A percentile compares a stretch with the other conserved stretches of the same genome.
Conservation (phyloP, 2,329 filamentous ascomycete species). For the Colletotrichum tabaci region DNA sequence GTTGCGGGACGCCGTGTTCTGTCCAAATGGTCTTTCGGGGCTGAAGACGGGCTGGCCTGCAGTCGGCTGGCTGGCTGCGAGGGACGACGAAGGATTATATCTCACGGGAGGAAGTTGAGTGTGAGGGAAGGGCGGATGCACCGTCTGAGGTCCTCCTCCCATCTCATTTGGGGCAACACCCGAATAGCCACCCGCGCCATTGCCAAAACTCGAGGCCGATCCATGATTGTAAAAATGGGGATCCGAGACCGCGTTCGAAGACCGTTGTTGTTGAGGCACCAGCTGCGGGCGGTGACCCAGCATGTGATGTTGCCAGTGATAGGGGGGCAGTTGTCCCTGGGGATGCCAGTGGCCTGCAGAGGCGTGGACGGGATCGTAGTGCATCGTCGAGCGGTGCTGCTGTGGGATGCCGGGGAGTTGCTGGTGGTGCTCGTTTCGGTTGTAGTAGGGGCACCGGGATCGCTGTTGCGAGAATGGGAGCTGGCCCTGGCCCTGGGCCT, state of each 20-base stretch:
- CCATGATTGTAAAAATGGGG: slow-evolving; percentile 24
- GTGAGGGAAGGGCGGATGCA: slow-evolving; percentile 17
- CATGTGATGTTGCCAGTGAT: slow-evolving; percentile 31
- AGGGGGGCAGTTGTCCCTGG: slow-evolving; percentile 8
- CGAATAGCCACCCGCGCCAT: slow-evolving; percentile 14
- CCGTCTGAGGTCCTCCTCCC: neutral
- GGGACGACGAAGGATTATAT: slow-evolving; percentile 8
- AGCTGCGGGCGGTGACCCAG: slow-evolving; percentile 16
- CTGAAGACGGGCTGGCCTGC: slow-evolving; percentile 16
- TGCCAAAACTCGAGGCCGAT: slow-evolving; percentile 12
- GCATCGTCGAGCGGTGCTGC: slow-evolving; percentile 36
- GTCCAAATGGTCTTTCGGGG: slow-evolving; percentile 22
- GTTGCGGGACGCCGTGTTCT: slow-evolving; percentile 2
- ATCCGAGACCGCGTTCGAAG: slow-evolving; percentile 25
- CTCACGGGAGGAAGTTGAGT: slow-evolving; percentile 22
- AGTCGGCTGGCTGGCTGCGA: slow-evolving; percentile 10
- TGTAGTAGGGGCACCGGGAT: slow-evolving; percentile 32
- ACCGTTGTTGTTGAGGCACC: slow-evolving; percentile 26
- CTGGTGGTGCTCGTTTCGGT: slow-evolving; percentile 13
- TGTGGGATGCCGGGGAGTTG: slow-evolving; percentile 10
- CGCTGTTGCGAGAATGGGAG: slow-evolving; percentile 26
- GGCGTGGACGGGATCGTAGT: slow-evolving; percentile 49
- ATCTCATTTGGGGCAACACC: slow-evolving; percentile 13
- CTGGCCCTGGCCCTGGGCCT: slow-evolving; percentile 26
- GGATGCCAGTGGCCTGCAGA: slow-evolving; percentile 47